Conservation (phyloP, 768 basidiomycete genomes). For the Cystoderma amianthinum region DNA sequence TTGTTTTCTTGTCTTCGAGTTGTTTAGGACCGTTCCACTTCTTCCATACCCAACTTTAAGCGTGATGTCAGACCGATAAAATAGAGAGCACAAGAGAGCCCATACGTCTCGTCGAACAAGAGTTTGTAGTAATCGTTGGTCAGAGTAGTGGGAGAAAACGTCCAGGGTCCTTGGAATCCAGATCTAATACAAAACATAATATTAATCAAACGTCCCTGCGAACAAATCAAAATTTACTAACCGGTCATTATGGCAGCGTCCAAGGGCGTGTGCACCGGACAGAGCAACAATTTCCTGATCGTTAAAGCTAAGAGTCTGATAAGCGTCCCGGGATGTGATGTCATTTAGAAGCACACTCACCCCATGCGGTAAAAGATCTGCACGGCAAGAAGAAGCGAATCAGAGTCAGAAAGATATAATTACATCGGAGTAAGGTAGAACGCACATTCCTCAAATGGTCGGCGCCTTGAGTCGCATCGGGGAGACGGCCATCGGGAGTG, state of each 20-base stretch:
- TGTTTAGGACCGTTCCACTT: constrained; percentile 95
- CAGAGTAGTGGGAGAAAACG: constrained; percentile 85
- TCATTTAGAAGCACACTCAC: constrained; percentile 18
- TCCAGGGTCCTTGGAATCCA: constrained; percentile 90
- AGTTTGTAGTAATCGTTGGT: constrained; percentile 86
- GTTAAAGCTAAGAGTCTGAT: constrained; percentile 49
- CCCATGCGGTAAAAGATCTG: constrained; percentile 92
- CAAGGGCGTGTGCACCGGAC: constrained; percentile 90
- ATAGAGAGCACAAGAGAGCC: neutral
- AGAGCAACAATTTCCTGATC: constrained; percentile 98
- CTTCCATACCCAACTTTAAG: constrained; percentile 75
- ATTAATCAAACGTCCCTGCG: neutral
- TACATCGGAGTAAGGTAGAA: constrained; percentile 8
- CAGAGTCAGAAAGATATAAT: constrained; percentile 4
- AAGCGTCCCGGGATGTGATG: neutral
- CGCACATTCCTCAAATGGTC: constrained; percentile 78
- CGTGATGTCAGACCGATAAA: constrained; percentile 4
- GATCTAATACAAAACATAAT: constrained; percentile 37
- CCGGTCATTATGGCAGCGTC: constrained; percentile 87
- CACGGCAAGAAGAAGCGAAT: too few species aligned
- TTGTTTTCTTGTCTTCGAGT: constrained; percentile 87
- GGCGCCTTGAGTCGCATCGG: constrained; percentile 77
- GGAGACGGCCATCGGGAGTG: constrained; percentile 86
- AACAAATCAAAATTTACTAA: constrained; percentile 15
- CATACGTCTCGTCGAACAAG: constrained; percentile 78